phyloP scores from a whole-genome alignment of 2,329 filamentous ascomycete genomes.

The Botrytis medusae region DNA sequence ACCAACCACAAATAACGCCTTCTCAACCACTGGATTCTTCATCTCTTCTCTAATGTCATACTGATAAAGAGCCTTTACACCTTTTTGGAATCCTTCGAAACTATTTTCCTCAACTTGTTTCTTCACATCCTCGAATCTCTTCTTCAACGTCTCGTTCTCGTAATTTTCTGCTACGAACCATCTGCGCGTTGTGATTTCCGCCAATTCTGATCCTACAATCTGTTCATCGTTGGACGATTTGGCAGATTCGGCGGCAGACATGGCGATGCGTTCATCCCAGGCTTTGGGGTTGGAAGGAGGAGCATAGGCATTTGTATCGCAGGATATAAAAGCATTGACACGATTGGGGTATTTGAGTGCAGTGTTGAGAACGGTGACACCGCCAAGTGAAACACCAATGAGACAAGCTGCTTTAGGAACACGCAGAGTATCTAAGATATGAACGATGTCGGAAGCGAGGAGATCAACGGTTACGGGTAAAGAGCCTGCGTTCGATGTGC shows the following conservation, averaged over 20 bases:
- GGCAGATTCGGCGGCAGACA: slow-evolving; percentile 59
- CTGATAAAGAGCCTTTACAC: slow-evolving; percentile 68
- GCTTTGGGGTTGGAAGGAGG: slow-evolving; percentile 73
- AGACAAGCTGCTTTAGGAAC: slow-evolving; percentile 65
- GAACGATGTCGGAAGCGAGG: slow-evolving; percentile 65
- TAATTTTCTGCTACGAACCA: slow-evolving; percentile 71
- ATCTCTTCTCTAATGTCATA: slow-evolving; percentile 65
- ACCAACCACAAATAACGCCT: slow-evolving; percentile 70
- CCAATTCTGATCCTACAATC: slow-evolving; percentile 64
- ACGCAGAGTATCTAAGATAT: slow-evolving; percentile 67
- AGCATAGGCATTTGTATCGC: slow-evolving; percentile 74
- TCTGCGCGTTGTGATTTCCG: slow-evolving; percentile 67
- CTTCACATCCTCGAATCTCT: slow-evolving; percentile 57
- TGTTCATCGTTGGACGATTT: slow-evolving; percentile 42
- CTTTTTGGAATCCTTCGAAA: slow-evolving; percentile 66
- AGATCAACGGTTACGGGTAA: slow-evolving; percentile 47
- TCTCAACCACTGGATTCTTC: slow-evolving; percentile 48
- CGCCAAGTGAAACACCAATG: slow-evolving; percentile 78
- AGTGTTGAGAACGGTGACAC: slow-evolving; percentile 73
- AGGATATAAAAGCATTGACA: slow-evolving; percentile 64
- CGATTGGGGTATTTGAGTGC: slow-evolving; percentile 64
- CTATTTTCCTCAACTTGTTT: slow-evolving; percentile 69
- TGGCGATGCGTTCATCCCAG: slow-evolving; percentile 73
- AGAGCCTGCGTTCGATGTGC: slow-evolving; percentile 27
- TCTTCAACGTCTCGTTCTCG: slow-evolving; percentile 48